Base-by-base conservation (phyloP, 352 stramenopile genomes). In the Globisporangium okanoganense region DNA sequence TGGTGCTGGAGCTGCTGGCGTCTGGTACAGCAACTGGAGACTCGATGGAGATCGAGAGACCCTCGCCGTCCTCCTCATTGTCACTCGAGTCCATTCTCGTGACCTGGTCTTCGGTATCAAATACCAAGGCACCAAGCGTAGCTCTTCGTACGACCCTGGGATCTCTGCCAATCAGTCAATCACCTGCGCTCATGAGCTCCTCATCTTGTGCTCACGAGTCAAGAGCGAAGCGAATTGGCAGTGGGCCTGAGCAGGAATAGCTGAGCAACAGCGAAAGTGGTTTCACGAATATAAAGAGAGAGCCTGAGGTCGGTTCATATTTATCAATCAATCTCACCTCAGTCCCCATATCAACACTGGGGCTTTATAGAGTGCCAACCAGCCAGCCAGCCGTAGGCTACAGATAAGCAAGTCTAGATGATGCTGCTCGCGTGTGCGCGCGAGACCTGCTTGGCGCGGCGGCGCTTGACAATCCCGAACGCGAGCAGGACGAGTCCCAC, bases 381-480 rank as follows among this genome's bases (percentile, higher is more conserved):
- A 33, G 29, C 6, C n/a, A n/a, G n/a, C n/a, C n/a, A n/a, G n/a
- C n/a, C n/a, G n/a, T n/a, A n/a, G n/a, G n/a, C n/a, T n/a, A 18
- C 40, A 9, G 18, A n/a, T 18, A 43, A 43, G 36, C 16, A 6
- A 18, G 13, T 5, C 40, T 66, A 77, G 38, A 80, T 70, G 63
- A 74, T 49, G 54, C 61, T 74, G 53, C 69, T 61, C 33, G 61
- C 44, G 24, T 57, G 58, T 18, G 64, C 65, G 50, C 68, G 67
- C 38, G 58, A 47, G 9, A 41, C 33, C 50, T 70, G 66, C 38
- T 65, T 71, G 58, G 70, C 56, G 25, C 63, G 65, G 41, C 70
- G 78, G 57, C 78, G 80, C 40, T 79, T 70, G 55, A 86, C 56
- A 41, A 90, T 54, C 33, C 80, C 78, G n/a, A 62, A 77, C 10